Evolutionary conservation across 75 land plant species (phyloP), one percentile per base, ranked within the genome.

Genomic region (Selaginella tamariscina): DNA sequence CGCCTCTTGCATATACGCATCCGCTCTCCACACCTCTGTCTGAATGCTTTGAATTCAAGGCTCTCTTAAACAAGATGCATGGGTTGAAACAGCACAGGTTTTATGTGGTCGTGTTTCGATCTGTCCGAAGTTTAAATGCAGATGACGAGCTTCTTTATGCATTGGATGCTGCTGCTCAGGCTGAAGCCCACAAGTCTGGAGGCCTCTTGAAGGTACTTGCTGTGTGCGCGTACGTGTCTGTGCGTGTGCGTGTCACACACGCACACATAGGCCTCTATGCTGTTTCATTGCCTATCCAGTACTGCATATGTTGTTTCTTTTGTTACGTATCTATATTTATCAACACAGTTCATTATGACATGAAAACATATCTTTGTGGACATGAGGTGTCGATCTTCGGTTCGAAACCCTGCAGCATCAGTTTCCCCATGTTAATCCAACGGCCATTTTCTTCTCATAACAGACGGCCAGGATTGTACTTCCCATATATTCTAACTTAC

Each of bases 71-170:
- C 1, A 15, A 44, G 72, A 8, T 29, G 27, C 66, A 5, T 31
- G 20, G 5, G 11, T 2, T 9, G 66, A 8, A 15, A 32, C 32
- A 22, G 2, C 31, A 30, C 22, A 15, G n/a, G 0, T 74, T 68
- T 54, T 74, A 74, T 22, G 27, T 74, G 18, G 75, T 74, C 44
- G 72, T 59, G 20, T 74, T 74, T 59, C 70, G 75, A 24, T 74
- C 75, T 29, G 30, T 74, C 18, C 30, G 75, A 20, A 68, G 44
- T 27, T 0, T n/a, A 5, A 27, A 31, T 20, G 75, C 75, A 0
- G 75, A 74, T 39, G 31, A 18, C 2, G 55, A 32, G 1, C 30
- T 21, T 30, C 75, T 74, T 29, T 74, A 74, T 62, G 8, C 32
- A 23, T 65, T 62, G 13, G 75, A 74, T 63, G 72, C 72, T 18